phyloP scores from a whole-genome alignment of 805 yeast genomes.

The Saccharomycopsis selenospora region DNA sequence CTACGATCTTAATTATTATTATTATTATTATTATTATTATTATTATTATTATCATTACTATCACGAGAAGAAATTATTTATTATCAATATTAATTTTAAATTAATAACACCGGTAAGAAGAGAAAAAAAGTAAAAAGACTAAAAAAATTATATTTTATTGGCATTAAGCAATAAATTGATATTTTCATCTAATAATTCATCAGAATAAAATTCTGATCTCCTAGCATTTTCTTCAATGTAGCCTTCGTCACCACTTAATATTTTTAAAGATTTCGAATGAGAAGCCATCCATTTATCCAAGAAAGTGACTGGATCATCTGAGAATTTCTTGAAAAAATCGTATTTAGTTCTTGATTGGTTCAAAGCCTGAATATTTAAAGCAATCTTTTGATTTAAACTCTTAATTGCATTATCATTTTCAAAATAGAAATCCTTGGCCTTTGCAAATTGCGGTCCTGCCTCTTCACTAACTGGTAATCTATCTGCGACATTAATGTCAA shows the following conservation, averaged over 20 bases:
- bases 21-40: too few species aligned
- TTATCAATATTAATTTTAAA: too few species aligned
- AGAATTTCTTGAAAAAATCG: slow-evolving; percentile 66
- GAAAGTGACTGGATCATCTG: slow-evolving; percentile 71
- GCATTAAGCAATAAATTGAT: slow-evolving; percentile 66
- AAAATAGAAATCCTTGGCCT: slow-evolving; percentile 31
- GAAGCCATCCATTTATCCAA: slow-evolving; percentile 68
- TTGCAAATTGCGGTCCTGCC: slow-evolving; percentile 25
- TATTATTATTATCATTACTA: too few species aligned
- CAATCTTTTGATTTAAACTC: slow-evolving; percentile 37
- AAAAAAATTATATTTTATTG: slow-evolving; percentile 26
- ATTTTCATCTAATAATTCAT: slow-evolving; percentile 71
- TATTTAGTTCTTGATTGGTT: slow-evolving; percentile 55
- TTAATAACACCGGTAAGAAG: too few species aligned
- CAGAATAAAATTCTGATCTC: slow-evolving; percentile 73
- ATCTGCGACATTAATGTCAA: slow-evolving; percentile 63
- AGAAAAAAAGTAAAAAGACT: too few species aligned
- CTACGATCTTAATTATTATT: too few species aligned
- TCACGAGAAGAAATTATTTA: too few species aligned
- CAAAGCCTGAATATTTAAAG: slow-evolving; percentile 43
- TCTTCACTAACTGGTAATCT: slow-evolving; percentile 32
- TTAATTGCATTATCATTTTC: slow-evolving; percentile 35
- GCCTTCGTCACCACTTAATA: slow-evolving; percentile 83
- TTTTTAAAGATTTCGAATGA: slow-evolving; percentile 78
- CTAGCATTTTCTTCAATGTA: slow-evolving; percentile 85